A percentile compares a stretch with the other conserved stretches of the same genome.
phyloP scores from a whole-genome alignment of 352 stramenopile genomes.

The Phytophthora europaea region DNA sequence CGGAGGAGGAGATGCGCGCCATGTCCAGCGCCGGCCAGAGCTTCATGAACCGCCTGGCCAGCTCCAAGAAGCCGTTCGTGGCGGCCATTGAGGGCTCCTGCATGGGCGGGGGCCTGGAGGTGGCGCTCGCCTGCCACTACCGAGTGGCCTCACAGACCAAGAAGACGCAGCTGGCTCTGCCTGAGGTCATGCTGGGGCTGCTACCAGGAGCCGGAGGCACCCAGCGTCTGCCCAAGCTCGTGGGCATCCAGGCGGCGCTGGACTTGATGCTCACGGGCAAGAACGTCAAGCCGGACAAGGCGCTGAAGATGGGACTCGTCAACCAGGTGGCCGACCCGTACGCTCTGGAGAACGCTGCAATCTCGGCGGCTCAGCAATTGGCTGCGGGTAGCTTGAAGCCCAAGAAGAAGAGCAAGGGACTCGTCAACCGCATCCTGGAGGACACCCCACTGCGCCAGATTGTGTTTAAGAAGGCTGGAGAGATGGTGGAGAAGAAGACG shows the following conservation, averaged over 20 bases:
- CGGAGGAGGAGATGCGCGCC: slow-evolving; percentile 93
- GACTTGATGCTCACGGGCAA: slow-evolving; percentile 99
- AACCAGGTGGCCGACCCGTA: slow-evolving; percentile 94
- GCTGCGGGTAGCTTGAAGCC: slow-evolving; percentile 92
- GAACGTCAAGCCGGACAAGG: slow-evolving; percentile 96
- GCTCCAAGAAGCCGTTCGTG: slow-evolving; percentile 96
- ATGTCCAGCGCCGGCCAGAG: slow-evolving; percentile 95
- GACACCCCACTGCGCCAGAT: slow-evolving; percentile 94
- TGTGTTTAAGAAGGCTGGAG: slow-evolving; percentile 96
- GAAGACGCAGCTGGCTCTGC: slow-evolving; percentile 97
- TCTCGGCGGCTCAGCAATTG: slow-evolving; percentile 91
- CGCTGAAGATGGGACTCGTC: slow-evolving; percentile 98
- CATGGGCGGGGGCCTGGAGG: slow-evolving; percentile 97
- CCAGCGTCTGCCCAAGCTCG: slow-evolving; percentile 95
- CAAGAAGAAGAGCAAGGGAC: slow-evolving; percentile 92
- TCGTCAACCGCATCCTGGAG: slow-evolving; percentile 94
- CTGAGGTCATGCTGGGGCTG: slow-evolving; percentile 98
- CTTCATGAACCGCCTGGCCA: slow-evolving; percentile 93
- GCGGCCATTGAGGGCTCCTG: slow-evolving; percentile 97
- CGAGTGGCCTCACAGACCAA: slow-evolving; percentile 95
- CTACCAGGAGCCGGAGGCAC: slow-evolving; percentile 98
- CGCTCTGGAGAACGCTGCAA: slow-evolving; percentile 93
- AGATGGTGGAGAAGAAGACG: slow-evolving; percentile 98
- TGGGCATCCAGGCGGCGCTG: slow-evolving; percentile 94
- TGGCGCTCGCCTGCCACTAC: slow-evolving; percentile 98